phyloP scores from a whole-genome alignment of 2,329 filamentous ascomycete species.

The Colletotrichum sp. region DNA sequence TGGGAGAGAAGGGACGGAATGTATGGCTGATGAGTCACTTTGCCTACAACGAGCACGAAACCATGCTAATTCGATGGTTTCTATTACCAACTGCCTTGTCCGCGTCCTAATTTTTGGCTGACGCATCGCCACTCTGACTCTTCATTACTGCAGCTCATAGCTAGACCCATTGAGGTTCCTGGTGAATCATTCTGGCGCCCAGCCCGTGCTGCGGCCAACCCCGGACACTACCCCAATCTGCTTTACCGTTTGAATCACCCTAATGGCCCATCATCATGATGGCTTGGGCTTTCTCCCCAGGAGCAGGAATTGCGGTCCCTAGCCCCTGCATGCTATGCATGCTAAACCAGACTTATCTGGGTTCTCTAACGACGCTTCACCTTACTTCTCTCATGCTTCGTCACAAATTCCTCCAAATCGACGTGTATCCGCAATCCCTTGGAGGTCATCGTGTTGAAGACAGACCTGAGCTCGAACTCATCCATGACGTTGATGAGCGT shows the following conservation, averaged over 20 bases:
- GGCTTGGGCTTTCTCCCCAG: neutral
- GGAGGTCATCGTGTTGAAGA: conserved; percentile 50
- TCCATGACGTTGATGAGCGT: conserved; percentile 49
- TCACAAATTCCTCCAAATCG: conserved; percentile 55
- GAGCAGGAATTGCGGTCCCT: neutral
- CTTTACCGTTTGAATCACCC: neutral
- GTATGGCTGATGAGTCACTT: conserved; percentile 18
- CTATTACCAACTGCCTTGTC: neutral
- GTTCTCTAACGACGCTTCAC: neutral
- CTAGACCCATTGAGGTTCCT: neutral
- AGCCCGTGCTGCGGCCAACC: neutral
- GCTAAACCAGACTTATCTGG: neutral
- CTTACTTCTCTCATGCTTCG: conserved; percentile 32
- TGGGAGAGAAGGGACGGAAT: neutral
- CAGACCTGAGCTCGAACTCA: conserved; percentile 51
- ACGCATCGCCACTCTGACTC: conserved; percentile 16
- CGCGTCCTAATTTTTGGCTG: neutral
- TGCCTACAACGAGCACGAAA: neutral
- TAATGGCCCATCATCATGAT: neutral
- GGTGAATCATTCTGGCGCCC: neutral
- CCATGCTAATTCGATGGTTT: neutral
- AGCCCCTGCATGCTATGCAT: neutral
- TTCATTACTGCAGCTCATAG: neutral
- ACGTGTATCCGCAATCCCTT: conserved; percentile 57
- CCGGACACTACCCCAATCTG: neutral